phyloP scores from a whole-genome alignment of 116 monocot genomes.

The Cymodocea nodosa region DNA sequence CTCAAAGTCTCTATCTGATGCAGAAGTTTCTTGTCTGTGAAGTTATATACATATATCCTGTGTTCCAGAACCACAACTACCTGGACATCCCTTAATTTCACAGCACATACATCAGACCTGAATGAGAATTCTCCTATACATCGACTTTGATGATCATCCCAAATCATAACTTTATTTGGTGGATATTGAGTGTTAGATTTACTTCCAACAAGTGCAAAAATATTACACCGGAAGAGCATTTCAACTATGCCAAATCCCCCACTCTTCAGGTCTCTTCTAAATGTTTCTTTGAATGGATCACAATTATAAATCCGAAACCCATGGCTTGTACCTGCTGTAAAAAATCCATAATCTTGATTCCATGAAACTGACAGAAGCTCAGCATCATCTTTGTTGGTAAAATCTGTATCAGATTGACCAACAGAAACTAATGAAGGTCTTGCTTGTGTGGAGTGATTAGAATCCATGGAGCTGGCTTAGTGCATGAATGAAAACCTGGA shows the following conservation, averaged over 20 bases:
- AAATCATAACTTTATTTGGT: constrained; percentile 55
- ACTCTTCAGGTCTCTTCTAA: constrained; percentile 44
- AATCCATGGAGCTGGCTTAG: constrained; percentile 27
- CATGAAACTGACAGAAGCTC: constrained; percentile 47
- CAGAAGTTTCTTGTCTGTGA: constrained; percentile 39
- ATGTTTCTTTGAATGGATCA: constrained; percentile 36
- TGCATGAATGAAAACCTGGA: not conserved
- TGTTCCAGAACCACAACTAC: constrained; percentile 57
- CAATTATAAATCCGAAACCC: constrained; percentile 34
- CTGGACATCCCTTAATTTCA: constrained; percentile 32
- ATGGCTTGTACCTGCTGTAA: constrained; percentile 40
- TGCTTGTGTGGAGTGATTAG: constrained; percentile 19
- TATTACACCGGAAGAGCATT: constrained; percentile 50
- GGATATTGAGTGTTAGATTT: constrained; percentile 42
- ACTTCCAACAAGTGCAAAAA: constrained; percentile 52
- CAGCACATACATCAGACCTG: constrained; percentile 45
- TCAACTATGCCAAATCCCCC: constrained; percentile 50
- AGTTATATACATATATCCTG: constrained; percentile 48
- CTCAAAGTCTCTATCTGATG: constrained; percentile 47
- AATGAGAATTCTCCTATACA: constrained; percentile 52
- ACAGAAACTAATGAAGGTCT: constrained; percentile 12
- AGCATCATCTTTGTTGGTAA: constrained; percentile 20
- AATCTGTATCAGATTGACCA: constrained; percentile 15
- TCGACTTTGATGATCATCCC: constrained; percentile 54
- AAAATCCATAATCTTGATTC: constrained; percentile 51